A percentile compares a stretch with the other conserved stretches of the same genome.
These are phyloP conservation scores for Suillus alpinus DNA, from an alignment of 768 basidiomycete genomes.

Conservation along the genomic window DNA sequence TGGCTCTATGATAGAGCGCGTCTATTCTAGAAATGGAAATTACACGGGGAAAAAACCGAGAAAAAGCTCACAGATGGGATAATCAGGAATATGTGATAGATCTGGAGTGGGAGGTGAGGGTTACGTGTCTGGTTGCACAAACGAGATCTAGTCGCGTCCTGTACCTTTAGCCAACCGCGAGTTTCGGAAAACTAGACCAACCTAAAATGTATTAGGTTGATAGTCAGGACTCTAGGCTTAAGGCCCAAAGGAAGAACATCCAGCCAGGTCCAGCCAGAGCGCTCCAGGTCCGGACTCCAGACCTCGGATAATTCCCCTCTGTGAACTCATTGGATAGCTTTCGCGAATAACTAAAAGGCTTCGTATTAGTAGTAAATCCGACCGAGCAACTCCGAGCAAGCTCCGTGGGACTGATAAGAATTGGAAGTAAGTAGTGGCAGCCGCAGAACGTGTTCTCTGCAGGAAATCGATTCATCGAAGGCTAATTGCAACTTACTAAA, in stretches of 20 bases:
- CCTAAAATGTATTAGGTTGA: background rate
- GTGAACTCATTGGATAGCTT: background rate
- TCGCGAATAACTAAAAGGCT: background rate
- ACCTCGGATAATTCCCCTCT: background rate
- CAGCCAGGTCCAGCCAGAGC: background rate
- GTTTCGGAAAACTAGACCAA: background rate
- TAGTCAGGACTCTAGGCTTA: background rate
- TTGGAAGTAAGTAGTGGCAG: background rate
- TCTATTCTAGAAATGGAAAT: background rate
- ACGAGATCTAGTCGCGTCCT: background rate
- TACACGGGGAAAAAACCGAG: slow-evolving; percentile 4
- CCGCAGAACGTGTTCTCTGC: background rate
- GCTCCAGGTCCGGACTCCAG: background rate
- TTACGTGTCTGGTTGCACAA: slow-evolving; percentile 13
- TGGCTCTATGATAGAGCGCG: background rate
- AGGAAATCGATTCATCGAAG: background rate
- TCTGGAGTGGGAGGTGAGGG: slow-evolving; percentile 9
- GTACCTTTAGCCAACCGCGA: background rate
- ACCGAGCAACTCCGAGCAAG: background rate
- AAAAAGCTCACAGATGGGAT: background rate
- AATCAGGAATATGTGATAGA: slow-evolving; percentile 1
- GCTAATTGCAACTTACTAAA: background rate
- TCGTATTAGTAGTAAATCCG: background rate
- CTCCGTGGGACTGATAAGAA: background rate
- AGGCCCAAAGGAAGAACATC: background rate